Evolutionary conservation across 108 stramenopile species (phyloP), one percentile per base, ranked within the genome.

Genomic region (Cylindrotheca closterium): DNA sequence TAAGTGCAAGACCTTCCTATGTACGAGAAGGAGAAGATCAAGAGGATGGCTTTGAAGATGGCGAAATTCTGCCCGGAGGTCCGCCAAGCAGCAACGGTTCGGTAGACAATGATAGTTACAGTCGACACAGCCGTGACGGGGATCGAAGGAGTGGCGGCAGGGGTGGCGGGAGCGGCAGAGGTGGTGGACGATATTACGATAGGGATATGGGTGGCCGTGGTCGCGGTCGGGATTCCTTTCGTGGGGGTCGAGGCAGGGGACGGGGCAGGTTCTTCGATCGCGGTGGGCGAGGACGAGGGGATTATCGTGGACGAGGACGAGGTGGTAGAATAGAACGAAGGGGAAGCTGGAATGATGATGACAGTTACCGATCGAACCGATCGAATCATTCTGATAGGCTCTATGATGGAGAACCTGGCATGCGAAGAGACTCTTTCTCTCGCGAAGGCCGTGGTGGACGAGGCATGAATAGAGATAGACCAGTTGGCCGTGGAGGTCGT

Each of bases 301-400:
- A 17, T 45, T 17, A 45, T 45, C 42, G 42, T 45, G 8, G 12
- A 45, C 8, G 17, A 45, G 42, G 42, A 45, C 8, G n/a, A 24
- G 26, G 53, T 60, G 45, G 60, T 0, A 15, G 60, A 17, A 24
- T 55, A 28, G 34, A 62, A 28, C 26, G 66, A 47, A 27, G 55
- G 23, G n/a, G 66, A 48, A 47, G 69, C 24, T 21, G 60, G 28
- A 54, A 37, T 31, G 33, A 33, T 21, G 21, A 28, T 51, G 61
- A 63, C 30, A 32, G 58, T 3, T 56, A 27, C 21, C 55, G 65
- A 29, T n/a, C n/a, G n/a, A n/a, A n/a, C n/a, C n/a, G n/a, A n/a
- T n/a, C n/a, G n/a, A n/a, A n/a, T n/a, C n/a, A n/a, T n/a, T n/a
- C n/a, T n/a, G n/a, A n/a, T n/a, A n/a, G n/a, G n/a, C n/a, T n/a